A percentile compares a stretch with the other conserved stretches of the same genome.
These are phyloP conservation scores for Thraustochytrium sp. DNA, from an alignment of 352 stramenopile genomes.

Conservation along the genomic window DNA sequence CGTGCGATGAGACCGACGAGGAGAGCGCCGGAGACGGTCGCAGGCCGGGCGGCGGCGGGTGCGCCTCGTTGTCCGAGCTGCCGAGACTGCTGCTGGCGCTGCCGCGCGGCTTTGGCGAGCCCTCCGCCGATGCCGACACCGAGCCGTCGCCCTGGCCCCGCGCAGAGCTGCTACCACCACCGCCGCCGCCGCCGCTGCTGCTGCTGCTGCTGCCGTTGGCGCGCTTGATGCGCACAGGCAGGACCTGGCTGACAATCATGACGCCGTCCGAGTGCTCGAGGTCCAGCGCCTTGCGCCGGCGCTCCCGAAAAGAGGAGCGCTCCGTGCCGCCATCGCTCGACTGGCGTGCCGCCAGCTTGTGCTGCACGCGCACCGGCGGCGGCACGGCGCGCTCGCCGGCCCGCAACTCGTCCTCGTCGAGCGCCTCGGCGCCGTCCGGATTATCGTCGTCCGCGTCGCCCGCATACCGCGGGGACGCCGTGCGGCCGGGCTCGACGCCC, in stretches of 20 bases:
- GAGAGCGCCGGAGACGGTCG: neutral
- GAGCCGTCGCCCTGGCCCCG: neutral
- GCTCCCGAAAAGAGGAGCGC: neutral
- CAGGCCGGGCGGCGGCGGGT: too few relatives aligned
- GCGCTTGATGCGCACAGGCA: constrained; percentile 24
- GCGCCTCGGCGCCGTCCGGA: too few relatives aligned
- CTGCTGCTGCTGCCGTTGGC: neutral
- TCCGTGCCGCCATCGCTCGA: neutral
- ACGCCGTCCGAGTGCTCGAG: constrained; percentile 29
- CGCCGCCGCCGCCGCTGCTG: neutral
- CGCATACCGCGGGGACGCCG: too few relatives aligned
- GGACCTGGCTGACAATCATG: constrained; percentile 35
- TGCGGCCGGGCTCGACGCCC: too few relatives aligned
- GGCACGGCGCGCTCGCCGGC: too few relatives aligned
- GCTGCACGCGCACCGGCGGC: neutral
- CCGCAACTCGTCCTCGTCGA: too few relatives aligned
- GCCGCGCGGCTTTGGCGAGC: neutral
- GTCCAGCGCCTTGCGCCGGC: neutral
- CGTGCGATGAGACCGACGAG: neutral
- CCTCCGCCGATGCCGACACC: neutral
- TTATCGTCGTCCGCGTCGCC: too few relatives aligned
- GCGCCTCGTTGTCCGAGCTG: too few relatives aligned
- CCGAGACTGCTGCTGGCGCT: too few relatives aligned
- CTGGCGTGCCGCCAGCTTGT: neutral
- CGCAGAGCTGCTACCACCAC: neutral